These are phyloP conservation scores for Spiromastix sp. DNA, from an alignment of 2,329 filamentous ascomycete species.

Conservation along the genomic window DNA sequence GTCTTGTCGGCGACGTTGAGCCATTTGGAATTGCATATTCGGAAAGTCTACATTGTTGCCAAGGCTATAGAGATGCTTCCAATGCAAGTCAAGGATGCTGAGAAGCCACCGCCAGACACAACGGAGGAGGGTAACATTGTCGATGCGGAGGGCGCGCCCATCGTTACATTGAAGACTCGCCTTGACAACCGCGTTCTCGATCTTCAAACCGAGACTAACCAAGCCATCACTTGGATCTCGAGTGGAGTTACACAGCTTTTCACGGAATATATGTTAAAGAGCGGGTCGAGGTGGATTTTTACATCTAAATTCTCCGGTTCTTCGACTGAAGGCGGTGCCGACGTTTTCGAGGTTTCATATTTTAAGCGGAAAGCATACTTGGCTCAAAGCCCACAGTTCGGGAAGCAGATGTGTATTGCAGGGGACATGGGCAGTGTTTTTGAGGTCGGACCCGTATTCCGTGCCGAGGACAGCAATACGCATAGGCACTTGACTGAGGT, in stretches of 20 bases:
- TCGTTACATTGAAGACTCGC: constrained; percentile 72
- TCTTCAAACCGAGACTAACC: constrained; percentile 81
- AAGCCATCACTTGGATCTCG: constrained; percentile 69
- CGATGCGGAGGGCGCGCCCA: constrained; percentile 48
- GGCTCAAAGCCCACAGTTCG: constrained; percentile 54
- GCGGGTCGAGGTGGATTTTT: constrained; percentile 73
- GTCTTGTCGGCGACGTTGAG: constrained; percentile 79
- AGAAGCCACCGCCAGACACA: constrained; percentile 35
- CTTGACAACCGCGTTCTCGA: constrained; percentile 90
- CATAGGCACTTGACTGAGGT: constrained; percentile 55
- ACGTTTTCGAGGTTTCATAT: constrained; percentile 84
- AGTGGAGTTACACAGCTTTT: constrained; percentile 60
- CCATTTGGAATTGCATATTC: constrained; percentile 76
- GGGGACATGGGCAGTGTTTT: constrained; percentile 54
- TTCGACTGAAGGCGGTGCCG: constrained; percentile 83
- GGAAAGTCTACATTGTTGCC: constrained; percentile 70
- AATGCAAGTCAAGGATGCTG: constrained; percentile 47
- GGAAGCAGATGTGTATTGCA: constrained; percentile 60
- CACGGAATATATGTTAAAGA: constrained; percentile 63
- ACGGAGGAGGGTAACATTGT: constrained; percentile 39
- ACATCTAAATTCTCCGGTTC: constrained; percentile 82
- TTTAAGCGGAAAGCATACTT: constrained; percentile 71
- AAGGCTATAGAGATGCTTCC: constrained; percentile 50
- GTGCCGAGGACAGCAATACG: constrained; percentile 59
- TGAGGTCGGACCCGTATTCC: constrained; percentile 56